phyloP scores from a whole-genome alignment of 2,329 filamentous ascomycete species.

The Akanthomyces lecanii region DNA sequence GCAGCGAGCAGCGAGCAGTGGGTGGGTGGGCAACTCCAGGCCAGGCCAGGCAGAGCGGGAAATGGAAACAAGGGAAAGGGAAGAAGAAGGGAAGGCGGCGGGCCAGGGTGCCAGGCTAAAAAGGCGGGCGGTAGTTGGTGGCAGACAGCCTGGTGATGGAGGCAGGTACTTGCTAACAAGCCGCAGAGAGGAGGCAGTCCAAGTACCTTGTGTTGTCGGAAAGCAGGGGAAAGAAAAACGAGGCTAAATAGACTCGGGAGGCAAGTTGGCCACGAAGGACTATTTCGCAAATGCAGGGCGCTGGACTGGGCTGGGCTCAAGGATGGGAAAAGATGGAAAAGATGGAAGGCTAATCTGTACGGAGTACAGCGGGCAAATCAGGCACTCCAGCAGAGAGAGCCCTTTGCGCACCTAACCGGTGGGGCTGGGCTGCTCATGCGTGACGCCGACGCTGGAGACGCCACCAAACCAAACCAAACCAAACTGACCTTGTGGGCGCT shows the following conservation, averaged over 20 bases:
- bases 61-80: background rate
- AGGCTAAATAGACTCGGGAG: background rate
- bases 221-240: background rate
- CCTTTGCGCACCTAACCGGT: conserved; percentile 13
- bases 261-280: background rate
- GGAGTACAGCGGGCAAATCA: conserved; percentile 16
- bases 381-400: background rate
- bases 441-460: conserved; percentile 19
- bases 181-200: background rate
- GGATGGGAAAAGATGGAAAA: conserved; percentile 1
- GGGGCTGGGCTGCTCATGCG: conserved; percentile 9
- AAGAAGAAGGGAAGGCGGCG: conserved; percentile 19
- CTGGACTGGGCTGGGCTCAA: background rate
- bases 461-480: conserved; percentile 19
- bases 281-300: background rate
- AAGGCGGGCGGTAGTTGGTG: conserved; percentile 20
- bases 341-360: conserved; percentile 16
- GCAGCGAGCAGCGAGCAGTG: background rate
- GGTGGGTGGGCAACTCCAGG: conserved; percentile 5
- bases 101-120: conserved; percentile 22
- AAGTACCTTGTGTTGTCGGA: background rate
- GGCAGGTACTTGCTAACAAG: background rate
- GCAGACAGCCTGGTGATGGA: background rate
- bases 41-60: background rate
- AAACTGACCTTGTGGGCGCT: no score